Evolutionary conservation across 495 filamentous ascomycete genomes (phyloP), one percentile per base, ranked within the genome.

Genomic region (Immersiella caudata): DNA sequence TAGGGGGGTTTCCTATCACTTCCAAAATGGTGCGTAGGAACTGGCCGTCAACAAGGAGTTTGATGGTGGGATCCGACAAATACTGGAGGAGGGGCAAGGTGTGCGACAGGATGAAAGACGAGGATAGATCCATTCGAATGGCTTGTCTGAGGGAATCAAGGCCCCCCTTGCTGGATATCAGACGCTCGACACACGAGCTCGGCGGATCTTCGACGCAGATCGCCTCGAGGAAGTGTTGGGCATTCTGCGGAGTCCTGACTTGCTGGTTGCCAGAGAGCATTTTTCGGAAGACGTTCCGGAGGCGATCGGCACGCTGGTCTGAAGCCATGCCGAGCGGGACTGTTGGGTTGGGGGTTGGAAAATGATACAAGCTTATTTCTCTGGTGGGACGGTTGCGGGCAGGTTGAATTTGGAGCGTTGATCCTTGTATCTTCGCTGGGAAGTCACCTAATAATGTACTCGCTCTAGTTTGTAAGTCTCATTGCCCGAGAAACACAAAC

Each of bases 201-300:
- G 74, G 82, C 55, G 87, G 82, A 1, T 70, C 59, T 67, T 88
- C 81, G 14, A 69, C 75, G 20, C 81, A 78, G 2, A 91, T 70
- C 0, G 89, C 85, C 68, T 92, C 88, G 6, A 93, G 62, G 62
- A 91, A 88, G 9, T 81, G 78, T 50, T 82, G 82, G n/a, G 80
- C 84, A 66, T 86, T 79, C 11, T 75, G 65, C 22, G 62, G 6
- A 8, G 36, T 74, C 5, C 29, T 52, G 46, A 81, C 36, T 7
- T 54, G 55, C 24, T 67, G 67, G 26, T 73, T 69, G 6, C 79
- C 79, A 8, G 70, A 66, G 0, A 80, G 51, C 0, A 74, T 61
- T 12, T 70, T 70, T 1, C 66, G 66, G 62, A 80, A 80, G 29
- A 78, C 29, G 0, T 24, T 58, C 11, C 71, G 55, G 18, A 81